phyloP scores from a whole-genome alignment of 345 rosid genomes.

The Arabis alpina region DNA sequence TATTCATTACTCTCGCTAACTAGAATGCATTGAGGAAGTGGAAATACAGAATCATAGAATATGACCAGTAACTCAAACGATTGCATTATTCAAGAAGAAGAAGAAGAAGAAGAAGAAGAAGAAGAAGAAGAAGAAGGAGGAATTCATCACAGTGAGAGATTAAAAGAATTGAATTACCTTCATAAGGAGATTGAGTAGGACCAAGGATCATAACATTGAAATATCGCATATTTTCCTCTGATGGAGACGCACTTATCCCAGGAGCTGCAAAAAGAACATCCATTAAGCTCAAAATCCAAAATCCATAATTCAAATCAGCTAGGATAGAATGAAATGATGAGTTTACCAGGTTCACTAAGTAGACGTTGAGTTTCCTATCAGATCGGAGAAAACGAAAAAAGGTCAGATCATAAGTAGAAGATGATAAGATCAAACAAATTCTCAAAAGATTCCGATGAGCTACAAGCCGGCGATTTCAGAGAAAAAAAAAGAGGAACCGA shows the following conservation, averaged over 20 bases:
- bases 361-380: conserved; percentile 98
- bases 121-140: background rate
- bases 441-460: background rate
- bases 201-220: conserved; percentile 99
- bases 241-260: conserved; percentile 97
- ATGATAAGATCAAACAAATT: conserved; percentile 2
- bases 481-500: conserved; percentile 7
- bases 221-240: conserved; percentile 95
- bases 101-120: background rate
- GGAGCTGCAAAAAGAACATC: conserved; percentile 63
- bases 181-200: conserved; percentile 94
- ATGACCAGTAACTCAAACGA: background rate
- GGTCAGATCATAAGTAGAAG: conserved; percentile 30
- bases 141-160: background rate
- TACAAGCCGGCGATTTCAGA: conserved; percentile 9
- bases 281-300: conserved; percentile 15
- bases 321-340: conserved; percentile 5
- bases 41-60: background rate
- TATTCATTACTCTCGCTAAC: background rate
- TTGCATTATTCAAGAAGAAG: background rate
- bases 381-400: conserved; percentile 25
- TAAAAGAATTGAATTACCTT: conserved; percentile 53
- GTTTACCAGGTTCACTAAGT: conserved; percentile 95
- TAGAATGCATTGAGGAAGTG: background rate
- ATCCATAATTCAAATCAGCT: background rate